These are phyloP conservation scores for Podospora tetraspora DNA, from an alignment of 495 filamentous ascomycete genomes.

Conservation along the genomic window DNA sequence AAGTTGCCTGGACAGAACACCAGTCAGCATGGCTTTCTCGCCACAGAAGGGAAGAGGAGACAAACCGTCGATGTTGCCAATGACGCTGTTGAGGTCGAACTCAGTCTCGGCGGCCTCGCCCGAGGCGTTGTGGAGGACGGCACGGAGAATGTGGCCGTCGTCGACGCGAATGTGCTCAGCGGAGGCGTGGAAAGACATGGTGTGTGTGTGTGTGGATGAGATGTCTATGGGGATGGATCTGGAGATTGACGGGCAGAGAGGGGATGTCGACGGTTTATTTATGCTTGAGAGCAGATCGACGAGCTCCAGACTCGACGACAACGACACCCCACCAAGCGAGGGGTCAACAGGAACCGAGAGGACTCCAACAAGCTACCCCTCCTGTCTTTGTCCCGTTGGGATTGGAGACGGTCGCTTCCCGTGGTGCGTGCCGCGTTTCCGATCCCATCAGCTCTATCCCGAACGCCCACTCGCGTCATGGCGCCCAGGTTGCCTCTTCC, in stretches of 20 bases:
- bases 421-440: background rate
- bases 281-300: background rate
- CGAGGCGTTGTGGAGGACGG: constrained; percentile 25
- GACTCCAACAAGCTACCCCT: background rate
- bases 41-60: background rate
- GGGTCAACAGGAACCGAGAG: background rate
- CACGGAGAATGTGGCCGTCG: constrained; percentile 40
- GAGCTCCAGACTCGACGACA: background rate
- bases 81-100: constrained; percentile 36
- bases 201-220: background rate
- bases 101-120: constrained; percentile 32
- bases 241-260: background rate
- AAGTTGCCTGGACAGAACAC: constrained; percentile 33
- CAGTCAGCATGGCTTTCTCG: background rate
- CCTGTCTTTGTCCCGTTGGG: background rate
- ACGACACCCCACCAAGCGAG: background rate
- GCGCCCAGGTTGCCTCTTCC: background rate
- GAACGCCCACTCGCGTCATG: background rate
- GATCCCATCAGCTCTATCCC: background rate
- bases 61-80: constrained; percentile 46
- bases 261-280: background rate
- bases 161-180: constrained; percentile 37
- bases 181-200: constrained; percentile 41
- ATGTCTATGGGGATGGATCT: background rate
- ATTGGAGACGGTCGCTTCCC: background rate